A percentile compares a stretch with the other conserved stretches of the same genome.
Conservation (phyloP, 768 basidiomycete species). For the Amanita phalloides region DNA sequence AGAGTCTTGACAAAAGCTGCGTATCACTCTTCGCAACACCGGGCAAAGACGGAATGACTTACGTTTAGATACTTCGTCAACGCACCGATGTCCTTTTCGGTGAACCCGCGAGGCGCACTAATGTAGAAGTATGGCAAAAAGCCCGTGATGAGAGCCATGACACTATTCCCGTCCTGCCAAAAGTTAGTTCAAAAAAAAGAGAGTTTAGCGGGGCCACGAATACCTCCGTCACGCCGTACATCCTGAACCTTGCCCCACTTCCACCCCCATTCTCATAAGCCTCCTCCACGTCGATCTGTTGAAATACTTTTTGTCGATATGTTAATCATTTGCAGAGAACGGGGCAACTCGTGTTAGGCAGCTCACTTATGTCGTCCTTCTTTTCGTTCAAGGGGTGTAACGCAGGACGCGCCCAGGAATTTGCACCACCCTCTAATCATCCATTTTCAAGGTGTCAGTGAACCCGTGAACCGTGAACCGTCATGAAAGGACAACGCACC, state of each 20-base stretch:
- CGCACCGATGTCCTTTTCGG: conserved; percentile 48
- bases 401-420: conserved; percentile 60
- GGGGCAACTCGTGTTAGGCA: too few relatives aligned
- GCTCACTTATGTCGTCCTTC: conserved; percentile 59
- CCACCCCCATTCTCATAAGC: conserved; percentile 33
- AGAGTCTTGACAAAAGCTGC: not conserved
- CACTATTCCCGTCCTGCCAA: conserved; percentile 72
- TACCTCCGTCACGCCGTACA: conserved; percentile 91
- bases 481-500: conserved; percentile 23
- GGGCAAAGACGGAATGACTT: conserved; percentile 14
- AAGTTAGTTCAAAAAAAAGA: not conserved
- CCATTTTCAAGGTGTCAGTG: conserved; percentile 20
- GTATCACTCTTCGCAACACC: not conserved
- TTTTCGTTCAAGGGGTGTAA: conserved; percentile 45
- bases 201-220: conserved; percentile 3
- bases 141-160: conserved; percentile 70
- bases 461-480: not conserved
- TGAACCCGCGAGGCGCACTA: conserved; percentile 76
- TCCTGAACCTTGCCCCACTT: conserved; percentile 37
- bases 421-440: conserved; percentile 67
- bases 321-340: not conserved
- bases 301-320: conserved; percentile 55
- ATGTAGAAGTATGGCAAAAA: conserved; percentile 95
- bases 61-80: conserved; percentile 73
- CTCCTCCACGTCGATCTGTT: conserved; percentile 90